These are phyloP conservation scores for Penicillium digitatum DNA, from an alignment of 2,329 filamentous ascomycete species.

Conservation along the genomic window DNA sequence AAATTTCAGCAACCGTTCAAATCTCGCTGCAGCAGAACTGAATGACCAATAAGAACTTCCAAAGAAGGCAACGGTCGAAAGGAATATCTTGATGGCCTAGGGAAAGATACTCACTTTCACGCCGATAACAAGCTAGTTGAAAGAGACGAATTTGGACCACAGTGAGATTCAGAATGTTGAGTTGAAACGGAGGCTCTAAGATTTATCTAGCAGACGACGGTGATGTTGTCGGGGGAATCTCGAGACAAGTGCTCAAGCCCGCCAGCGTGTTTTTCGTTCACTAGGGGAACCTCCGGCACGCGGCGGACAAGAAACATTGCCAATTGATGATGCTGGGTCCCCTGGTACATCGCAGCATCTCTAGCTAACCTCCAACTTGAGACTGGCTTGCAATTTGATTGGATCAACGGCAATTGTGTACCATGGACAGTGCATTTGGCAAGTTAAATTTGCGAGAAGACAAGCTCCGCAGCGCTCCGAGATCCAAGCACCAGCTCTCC, in stretches of 20 bases:
- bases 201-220: not conserved
- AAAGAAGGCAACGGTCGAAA: not conserved
- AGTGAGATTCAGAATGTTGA: not conserved
- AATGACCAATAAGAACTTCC: not conserved
- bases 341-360: not conserved
- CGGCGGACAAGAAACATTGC: not conserved
- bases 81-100: not conserved
- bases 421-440: not conserved
- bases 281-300: not conserved
- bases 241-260: not conserved
- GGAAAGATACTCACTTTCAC: not conserved
- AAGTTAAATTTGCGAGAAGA: not conserved
- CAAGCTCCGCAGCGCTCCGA: constrained; percentile 1
- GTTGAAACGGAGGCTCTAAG: no score
- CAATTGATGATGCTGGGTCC: not conserved
- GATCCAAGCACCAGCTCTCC: not conserved
- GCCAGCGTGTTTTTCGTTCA: not conserved
- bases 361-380: not conserved
- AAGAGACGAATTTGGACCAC: no score
- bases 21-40: not conserved
- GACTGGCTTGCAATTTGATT: not conserved
- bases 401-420: not conserved
- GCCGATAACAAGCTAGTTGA: not conserved
- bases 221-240: not conserved
- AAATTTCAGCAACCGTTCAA: not conserved